Base-by-base conservation (phyloP, 345 rosid genomes). In the Populus davidiana region DNA sequence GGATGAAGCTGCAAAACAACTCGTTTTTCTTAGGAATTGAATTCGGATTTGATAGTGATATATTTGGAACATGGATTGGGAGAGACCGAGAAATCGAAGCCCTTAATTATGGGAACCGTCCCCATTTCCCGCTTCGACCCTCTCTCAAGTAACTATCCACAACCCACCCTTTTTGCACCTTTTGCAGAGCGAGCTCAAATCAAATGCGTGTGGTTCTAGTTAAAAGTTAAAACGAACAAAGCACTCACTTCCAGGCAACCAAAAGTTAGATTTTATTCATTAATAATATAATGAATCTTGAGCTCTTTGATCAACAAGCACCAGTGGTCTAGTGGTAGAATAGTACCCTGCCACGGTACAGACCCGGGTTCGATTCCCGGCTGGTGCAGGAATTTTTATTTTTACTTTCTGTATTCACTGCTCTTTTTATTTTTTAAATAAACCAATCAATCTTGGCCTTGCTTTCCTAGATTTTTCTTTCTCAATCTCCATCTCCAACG, bases 251-350 rank as follows among this genome's bases (percentile, higher is more conserved):
- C 23, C 8, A 50, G 20, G 56, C 2, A 14, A 49, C 20, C 54
- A 49, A 49, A 14, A 49, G 21, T 18, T 16, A 5, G 8, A 17
- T 5, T 18, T 1, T 0, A 16, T 0, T 2, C 1, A 0, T 0
- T 20, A 6, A 1, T 44, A 5, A 50, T 0, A 0, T 0, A 0
- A 0, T 21, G 8, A 0, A 8, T 54, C 0, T 0, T 0, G 4
- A 0, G 21, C 18, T 0, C 1, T 0, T 5, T 0, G 2, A 8
- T 4, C 47, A 39, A 0, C 0, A 29, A 73, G 84, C 84, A 86
- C 88, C 86, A 82, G 86, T 79, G 88, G 87, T 83, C 87, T 85
- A 85, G 88, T 86, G 88, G 83, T 85, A 86, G 84, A 86, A 83
- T 83, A 81, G 87, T 79, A 78, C 71, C 74, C 78, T 82, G 80